These are phyloP conservation scores for Cryphonectria naterciae DNA, from an alignment of 2,329 filamentous ascomycete species.

Conservation along the genomic window DNA sequence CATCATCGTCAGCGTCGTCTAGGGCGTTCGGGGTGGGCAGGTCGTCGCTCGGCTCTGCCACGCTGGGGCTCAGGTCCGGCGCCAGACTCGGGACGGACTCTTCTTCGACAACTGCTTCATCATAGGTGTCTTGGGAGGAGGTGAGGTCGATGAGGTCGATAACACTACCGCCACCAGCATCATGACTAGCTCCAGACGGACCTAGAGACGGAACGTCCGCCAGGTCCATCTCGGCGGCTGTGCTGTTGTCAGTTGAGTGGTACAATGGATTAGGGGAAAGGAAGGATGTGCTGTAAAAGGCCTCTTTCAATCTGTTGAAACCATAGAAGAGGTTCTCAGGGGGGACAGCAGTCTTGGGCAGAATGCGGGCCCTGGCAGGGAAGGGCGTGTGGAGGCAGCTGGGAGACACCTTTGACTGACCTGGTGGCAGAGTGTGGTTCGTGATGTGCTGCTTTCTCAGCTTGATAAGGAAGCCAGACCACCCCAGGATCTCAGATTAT, in stretches of 20 bases:
- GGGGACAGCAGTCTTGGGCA: background rate
- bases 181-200: background rate
- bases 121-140: background rate
- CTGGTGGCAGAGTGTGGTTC: background rate
- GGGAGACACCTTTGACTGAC: background rate
- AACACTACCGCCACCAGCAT: background rate
- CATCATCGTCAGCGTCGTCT: background rate
- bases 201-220: background rate
- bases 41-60: background rate
- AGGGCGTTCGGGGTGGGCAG: background rate
- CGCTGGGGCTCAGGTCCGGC: background rate
- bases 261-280: background rate
- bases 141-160: conserved; percentile 1
- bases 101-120: conserved; percentile 5
- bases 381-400: background rate
- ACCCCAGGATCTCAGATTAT: background rate
- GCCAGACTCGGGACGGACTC: conserved; percentile 7
- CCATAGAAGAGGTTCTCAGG: background rate
- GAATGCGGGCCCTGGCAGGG: background rate
- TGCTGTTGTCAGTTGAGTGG: background rate
- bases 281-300: background rate
- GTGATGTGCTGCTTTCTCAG: background rate
- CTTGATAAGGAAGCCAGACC: background rate
- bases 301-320: background rate
- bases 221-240: background rate